phyloP scores from a whole-genome alignment of 2,329 filamentous ascomycete genomes.

The Pyrenochaeta sp. region DNA sequence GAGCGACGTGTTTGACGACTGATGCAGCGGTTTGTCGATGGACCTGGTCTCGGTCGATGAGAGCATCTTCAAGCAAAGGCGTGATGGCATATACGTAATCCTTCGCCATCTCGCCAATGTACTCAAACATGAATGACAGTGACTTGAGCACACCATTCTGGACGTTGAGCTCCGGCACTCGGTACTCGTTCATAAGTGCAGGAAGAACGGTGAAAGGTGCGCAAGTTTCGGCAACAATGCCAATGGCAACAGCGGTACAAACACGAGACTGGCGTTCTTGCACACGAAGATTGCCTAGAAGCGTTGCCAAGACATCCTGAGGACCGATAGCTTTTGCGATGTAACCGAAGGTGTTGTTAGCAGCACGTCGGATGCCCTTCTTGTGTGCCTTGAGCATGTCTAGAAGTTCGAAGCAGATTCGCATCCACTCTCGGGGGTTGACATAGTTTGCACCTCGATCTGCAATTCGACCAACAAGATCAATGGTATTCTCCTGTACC shows the following conservation, averaged over 20 bases:
- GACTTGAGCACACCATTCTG: conserved; percentile 99
- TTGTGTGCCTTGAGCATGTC: conserved; percentile 99
- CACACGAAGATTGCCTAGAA: conserved; percentile 95
- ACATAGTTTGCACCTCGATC: conserved; percentile 96
- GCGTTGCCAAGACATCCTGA: conserved; percentile 92
- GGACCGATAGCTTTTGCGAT: conserved; percentile 99
- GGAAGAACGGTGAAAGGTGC: conserved; percentile 98
- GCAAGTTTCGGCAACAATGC: conserved; percentile 97
- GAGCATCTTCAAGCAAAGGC: conserved; percentile 91
- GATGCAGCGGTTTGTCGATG: conserved; percentile 96
- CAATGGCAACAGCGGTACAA: conserved; percentile 97
- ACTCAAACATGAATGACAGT: conserved; percentile 96
- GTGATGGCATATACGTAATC: conserved; percentile 99
- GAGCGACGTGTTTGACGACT: conserved; percentile 96
- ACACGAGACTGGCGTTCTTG: conserved; percentile 98
- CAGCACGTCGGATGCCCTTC: conserved; percentile 96
- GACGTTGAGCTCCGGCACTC: conserved; percentile 96
- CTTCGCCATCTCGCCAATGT: conserved; percentile 99
- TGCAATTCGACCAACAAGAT: conserved; percentile 95
- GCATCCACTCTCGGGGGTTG: conserved; percentile 98
- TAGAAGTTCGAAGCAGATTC: conserved; percentile 97
- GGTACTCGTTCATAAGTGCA: conserved; percentile 98
- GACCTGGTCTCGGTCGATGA: conserved; percentile 97
- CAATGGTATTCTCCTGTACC: conserved; percentile 98
- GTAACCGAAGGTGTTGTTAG: conserved; percentile 99